Evolutionary conservation across 192 early-diverging fungal genomes (phyloP).

Genomic region (Backusella parvicylindrica): DNA sequence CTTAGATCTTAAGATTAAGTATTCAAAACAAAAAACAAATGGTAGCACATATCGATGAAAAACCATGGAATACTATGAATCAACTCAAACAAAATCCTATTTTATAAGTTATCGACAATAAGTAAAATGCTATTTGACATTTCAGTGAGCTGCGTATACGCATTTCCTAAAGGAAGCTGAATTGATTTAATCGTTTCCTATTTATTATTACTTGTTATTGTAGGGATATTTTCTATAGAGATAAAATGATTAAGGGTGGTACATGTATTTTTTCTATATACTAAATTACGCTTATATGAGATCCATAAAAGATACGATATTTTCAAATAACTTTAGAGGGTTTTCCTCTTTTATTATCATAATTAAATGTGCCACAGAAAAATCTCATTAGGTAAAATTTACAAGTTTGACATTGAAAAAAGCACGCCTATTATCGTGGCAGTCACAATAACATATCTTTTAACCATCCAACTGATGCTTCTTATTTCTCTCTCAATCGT

Average conservation of each 20-base stretch:
- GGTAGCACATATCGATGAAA: not conserved
- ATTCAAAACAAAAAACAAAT: too few relatives aligned
- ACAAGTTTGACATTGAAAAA: slow-evolving; percentile 7
- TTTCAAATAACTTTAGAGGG: not conserved
- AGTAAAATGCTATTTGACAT: too few relatives aligned
- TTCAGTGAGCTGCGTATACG: not conserved
- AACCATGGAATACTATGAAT: not conserved
- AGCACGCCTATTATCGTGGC: not conserved
- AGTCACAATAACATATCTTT: not conserved
- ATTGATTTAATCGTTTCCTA: not conserved
- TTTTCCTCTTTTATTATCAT: not conserved
- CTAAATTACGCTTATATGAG: not conserved
- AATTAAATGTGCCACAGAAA: not conserved
- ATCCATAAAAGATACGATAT: not conserved
- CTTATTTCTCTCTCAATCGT: not conserved
- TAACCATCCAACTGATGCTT: not conserved
- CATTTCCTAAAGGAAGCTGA: not conserved
- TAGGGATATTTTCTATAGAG: not conserved
- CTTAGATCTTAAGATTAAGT: not conserved
- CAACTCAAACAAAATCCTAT: not conserved
- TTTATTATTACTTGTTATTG: not conserved
- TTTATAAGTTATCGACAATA: not conserved
- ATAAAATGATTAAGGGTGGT: not conserved
- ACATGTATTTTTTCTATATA: not conserved
- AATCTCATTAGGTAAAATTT: not conserved